These are phyloP conservation scores for Schrenkiella parvula DNA, from an alignment of 345 rosid species.

Conservation along the genomic window DNA sequence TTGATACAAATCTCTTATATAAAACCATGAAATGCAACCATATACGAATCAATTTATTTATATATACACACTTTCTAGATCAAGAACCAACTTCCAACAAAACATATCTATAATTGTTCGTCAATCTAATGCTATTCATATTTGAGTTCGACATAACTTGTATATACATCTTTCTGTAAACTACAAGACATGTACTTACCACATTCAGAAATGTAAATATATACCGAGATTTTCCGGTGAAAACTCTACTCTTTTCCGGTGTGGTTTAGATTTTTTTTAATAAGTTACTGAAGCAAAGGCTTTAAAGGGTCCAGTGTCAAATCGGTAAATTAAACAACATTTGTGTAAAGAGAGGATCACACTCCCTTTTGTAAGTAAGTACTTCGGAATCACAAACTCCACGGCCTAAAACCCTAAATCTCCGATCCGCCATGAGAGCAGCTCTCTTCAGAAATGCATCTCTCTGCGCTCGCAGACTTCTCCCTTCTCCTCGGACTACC, in stretches of 20 bases:
- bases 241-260: not conserved
- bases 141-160: not conserved
- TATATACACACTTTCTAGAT: not conserved
- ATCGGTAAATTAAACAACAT: constrained; percentile 4
- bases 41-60: not conserved
- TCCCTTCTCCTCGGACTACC: constrained; percentile 17
- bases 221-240: not conserved
- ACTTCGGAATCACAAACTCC: not conserved
- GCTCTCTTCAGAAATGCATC: constrained; percentile 35
- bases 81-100: not conserved
- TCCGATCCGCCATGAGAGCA: constrained; percentile 35
- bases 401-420: constrained; percentile 35
- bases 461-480: constrained; percentile 24
- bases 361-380: not conserved
- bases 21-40: not conserved
- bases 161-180: not conserved
- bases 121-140: not conserved
- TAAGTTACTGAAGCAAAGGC: not conserved
- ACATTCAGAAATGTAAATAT: no score
- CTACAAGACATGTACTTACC: no score
- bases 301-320: constrained; percentile 7
- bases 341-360: not conserved
- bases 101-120: not conserved
- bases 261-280: not conserved
- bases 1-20: not conserved